These are phyloP conservation scores for Tulasnella sp. DNA, from an alignment of 768 basidiomycete genomes.

Conservation along the genomic window DNA sequence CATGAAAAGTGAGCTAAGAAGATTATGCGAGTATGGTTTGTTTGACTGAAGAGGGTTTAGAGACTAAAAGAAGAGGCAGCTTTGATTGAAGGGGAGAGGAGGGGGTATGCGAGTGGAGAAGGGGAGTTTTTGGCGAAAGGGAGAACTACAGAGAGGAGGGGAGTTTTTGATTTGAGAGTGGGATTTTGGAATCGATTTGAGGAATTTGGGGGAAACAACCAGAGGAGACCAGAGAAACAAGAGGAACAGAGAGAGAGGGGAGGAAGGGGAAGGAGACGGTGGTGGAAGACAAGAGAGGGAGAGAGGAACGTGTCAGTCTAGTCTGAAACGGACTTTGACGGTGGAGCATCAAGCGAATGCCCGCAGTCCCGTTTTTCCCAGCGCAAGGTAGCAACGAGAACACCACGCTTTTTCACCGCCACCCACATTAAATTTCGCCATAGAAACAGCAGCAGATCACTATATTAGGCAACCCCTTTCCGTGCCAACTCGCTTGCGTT, in stretches of 20 bases:
- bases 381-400: background rate
- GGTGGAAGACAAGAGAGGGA: background rate
- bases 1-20: constrained; percentile 10
- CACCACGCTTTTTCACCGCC: background rate
- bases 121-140: background rate
- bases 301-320: constrained; percentile 9
- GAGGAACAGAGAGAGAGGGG: constrained; percentile 24
- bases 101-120: constrained; percentile 4
- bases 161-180: background rate
- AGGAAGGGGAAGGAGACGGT: constrained; percentile 14
- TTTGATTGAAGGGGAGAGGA: background rate
- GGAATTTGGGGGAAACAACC: constrained; percentile 5
- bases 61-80: background rate
- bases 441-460: background rate
- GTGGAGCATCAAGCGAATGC: background rate
- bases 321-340: constrained; percentile 1
- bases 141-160: background rate
- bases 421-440: background rate
- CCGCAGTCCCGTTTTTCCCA: background rate
- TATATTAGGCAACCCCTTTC: background rate
- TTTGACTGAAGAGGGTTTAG: background rate
- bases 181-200: constrained; percentile 7
- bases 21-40: constrained; percentile 1
- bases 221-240: constrained; percentile 23
- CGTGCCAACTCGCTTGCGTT: background rate